Conservation (phyloP, 1,139 yeast genomes). For the Debaryomycetaceae sp. region DNA sequence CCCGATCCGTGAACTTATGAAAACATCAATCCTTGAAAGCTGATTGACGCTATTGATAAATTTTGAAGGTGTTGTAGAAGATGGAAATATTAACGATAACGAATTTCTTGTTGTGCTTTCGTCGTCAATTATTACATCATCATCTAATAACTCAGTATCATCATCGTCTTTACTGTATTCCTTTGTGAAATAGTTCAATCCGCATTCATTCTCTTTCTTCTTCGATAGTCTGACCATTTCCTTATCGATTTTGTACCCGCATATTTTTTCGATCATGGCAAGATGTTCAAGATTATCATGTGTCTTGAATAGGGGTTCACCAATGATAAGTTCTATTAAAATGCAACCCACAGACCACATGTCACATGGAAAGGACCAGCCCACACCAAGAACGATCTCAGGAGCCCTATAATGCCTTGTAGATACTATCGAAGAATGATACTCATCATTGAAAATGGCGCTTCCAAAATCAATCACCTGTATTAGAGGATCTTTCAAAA, state of each 20-base stretch:
- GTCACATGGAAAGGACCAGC: slow-evolving; percentile 93
- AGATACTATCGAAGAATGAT: slow-evolving; percentile 87
- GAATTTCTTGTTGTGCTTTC: slow-evolving; percentile 23
- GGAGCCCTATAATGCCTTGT: slow-evolving; percentile 98
- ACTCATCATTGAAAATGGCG: slow-evolving; percentile 91
- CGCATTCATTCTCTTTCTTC: slow-evolving; percentile 40
- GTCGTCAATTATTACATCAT: slow-evolving; percentile 30
- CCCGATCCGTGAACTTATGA: slow-evolving; percentile 40
- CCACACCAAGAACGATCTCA: slow-evolving; percentile 87
- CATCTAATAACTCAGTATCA: slow-evolving; percentile 14
- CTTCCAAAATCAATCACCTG: slow-evolving; percentile 95
- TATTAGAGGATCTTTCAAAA: slow-evolving; percentile 75
- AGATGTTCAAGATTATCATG: slow-evolving; percentile 93
- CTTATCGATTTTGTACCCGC: slow-evolving; percentile 43
- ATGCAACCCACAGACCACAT: slow-evolving; percentile 97
- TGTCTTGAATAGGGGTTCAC: slow-evolving; percentile 93
- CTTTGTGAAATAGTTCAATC: slow-evolving; percentile 36
- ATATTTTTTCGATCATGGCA: slow-evolving; percentile 87
- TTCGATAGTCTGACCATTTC: slow-evolving; percentile 35
- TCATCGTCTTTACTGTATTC: slow-evolving; percentile 15
- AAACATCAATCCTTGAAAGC: slow-evolving; percentile 49
- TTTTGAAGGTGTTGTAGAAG: slow-evolving; percentile 38
- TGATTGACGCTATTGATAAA: slow-evolving; percentile 52
- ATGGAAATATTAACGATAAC: slow-evolving; percentile 33
- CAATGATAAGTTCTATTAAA: slow-evolving; percentile 84